These are phyloP conservation scores for Lindgomyces ingoldianus DNA, from an alignment of 495 filamentous ascomycete species.

Conservation along the genomic window DNA sequence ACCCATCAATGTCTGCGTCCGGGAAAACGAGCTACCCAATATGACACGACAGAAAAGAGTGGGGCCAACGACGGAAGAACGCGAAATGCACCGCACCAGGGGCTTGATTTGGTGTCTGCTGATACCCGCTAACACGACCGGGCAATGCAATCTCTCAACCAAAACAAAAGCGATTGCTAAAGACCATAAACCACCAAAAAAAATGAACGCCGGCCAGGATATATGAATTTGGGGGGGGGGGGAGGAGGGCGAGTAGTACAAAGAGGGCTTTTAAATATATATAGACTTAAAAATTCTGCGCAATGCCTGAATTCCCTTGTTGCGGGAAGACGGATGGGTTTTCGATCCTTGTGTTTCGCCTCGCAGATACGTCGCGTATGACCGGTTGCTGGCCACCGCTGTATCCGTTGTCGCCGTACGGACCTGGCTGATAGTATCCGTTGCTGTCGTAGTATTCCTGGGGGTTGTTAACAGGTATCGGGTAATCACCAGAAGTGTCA, in stretches of 20 bases:
- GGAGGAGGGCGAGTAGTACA: background rate
- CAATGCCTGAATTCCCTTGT: slow-evolving; percentile 89
- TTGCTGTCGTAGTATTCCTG: slow-evolving; percentile 59
- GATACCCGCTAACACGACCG: background rate
- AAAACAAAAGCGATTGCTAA: background rate
- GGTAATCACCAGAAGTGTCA: slow-evolving; percentile 77
- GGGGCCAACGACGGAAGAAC: too few relatives aligned
- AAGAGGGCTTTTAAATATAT: background rate
- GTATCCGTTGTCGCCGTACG: slow-evolving; percentile 59
- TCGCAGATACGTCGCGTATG: slow-evolving; percentile 88
- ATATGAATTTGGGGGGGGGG: slow-evolving; percentile 7
- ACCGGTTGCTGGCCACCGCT: slow-evolving; percentile 66
- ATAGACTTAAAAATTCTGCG: slow-evolving; percentile 82
- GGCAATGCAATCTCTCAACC: background rate
- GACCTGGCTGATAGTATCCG: slow-evolving; percentile 54
- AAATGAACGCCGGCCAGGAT: slow-evolving; percentile 21
- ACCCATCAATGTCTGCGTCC: background rate
- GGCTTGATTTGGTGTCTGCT: slow-evolving; percentile 8
- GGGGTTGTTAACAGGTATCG: slow-evolving; percentile 53
- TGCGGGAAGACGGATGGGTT: slow-evolving; percentile 82
- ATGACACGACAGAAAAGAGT: background rate
- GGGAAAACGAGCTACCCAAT: background rate
- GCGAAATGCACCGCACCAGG: background rate
- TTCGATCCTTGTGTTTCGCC: slow-evolving; percentile 91
- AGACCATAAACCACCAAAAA: too few relatives aligned